Evolutionary conservation across 2,329 filamentous ascomycete species (phyloP), one percentile per base, ranked within the genome.

Genomic region (Ascocoryne sarcoides): DNA sequence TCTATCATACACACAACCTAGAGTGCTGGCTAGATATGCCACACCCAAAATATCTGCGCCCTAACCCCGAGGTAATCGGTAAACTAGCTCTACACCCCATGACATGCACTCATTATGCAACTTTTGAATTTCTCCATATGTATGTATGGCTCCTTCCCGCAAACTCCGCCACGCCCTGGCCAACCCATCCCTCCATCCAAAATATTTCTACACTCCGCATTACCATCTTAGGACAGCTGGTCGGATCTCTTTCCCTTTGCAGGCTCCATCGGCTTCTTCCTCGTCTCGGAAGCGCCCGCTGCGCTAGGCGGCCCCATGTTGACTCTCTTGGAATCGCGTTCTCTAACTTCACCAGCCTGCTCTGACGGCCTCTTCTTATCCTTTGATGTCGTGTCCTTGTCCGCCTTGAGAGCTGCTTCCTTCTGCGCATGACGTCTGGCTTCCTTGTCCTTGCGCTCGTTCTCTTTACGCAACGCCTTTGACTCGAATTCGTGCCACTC

Each of bases 401-500:
- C 52, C 4, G 45, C 45, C 33, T 52, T 55, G 7, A 43, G 34
- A 12, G 52, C 46, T 2, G 52, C 52, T 32, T 59, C 53, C 37
- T 59, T 56, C 37, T 57, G 51, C 4, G 51, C 48, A 39, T 47
- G 39, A 26, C 55, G 47, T n/a, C 55, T 47, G 10, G 55, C 54
- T 37, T 61, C 59, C 48, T 60, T 60, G 45, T 81, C 76, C 42
- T 66, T 64, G 40, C 76, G 76, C 60, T 92, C 86, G 53, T 88
- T 90, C 61, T 95, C 89, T 52, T 92, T 92, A 21, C 92, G 75
- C 18, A 95, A 70, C 12, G 88, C 89, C 65, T 98, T 98, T 41
- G 87, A 94, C 65, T 98, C 92, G 56, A 96, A 95, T 60, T 98
- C 92, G 59, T 98, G 92, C 92, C 92, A 98, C 55, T 98, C 92